Percentiles rank a stretch among this genome's conserved stretches.
Evolutionary conservation across 140 eudicot species (phyloP).

Genomic region (Bidens hawaiensis): DNA sequence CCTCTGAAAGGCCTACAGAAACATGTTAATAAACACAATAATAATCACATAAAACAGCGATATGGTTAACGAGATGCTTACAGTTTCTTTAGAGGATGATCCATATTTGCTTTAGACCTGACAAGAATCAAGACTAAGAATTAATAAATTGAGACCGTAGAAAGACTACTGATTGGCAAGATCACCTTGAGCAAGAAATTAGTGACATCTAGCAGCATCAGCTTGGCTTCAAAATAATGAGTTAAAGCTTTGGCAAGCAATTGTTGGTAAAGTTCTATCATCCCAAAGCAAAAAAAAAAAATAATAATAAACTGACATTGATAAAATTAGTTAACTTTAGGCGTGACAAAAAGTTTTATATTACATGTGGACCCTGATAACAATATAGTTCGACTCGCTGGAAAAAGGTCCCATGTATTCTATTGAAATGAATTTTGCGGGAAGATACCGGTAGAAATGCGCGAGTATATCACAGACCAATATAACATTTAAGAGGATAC

Average conservation of each 20-base stretch:
- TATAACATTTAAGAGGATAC: no score
- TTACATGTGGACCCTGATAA: slow-evolving; percentile 90
- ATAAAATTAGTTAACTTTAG: background rate
- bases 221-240: slow-evolving; percentile 79
- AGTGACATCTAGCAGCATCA: slow-evolving; percentile 69
- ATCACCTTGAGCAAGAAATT: slow-evolving; percentile 81
- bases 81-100: slow-evolving; percentile 49
- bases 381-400: slow-evolving; percentile 93
- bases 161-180: background rate
- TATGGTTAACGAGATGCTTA: slow-evolving; percentile 49
- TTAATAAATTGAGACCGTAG: no score
- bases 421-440: no score
- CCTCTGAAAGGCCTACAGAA: slow-evolving; percentile 60
- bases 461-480: no score
- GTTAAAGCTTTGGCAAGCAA: slow-evolving; percentile 96
- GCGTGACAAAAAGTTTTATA: background rate
- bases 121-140: slow-evolving; percentile 7
- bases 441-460: no score
- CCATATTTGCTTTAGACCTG: slow-evolving; percentile 94
- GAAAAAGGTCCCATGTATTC: slow-evolving; percentile 90
- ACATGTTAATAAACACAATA: slow-evolving; percentile 10
- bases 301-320: background rate
- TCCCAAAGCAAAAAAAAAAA: slow-evolving; percentile 2
- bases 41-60: background rate
- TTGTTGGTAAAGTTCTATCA: slow-evolving; percentile 82